phyloP scores from a whole-genome alignment of 179 eudicot genomes.

The Actinidia chinensis region DNA sequence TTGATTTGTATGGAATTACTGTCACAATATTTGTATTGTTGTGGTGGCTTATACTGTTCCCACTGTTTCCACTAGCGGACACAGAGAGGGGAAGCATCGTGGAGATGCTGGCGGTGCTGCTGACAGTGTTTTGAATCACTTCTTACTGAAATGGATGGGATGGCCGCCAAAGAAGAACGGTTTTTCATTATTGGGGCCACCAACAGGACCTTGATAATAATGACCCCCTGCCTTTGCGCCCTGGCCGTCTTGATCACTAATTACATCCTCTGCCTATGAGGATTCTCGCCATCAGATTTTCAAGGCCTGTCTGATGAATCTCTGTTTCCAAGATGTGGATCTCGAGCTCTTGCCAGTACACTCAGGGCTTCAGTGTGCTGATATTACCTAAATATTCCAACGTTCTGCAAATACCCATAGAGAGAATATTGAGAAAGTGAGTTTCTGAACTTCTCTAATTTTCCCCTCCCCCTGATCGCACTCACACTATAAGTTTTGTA shows the following conservation, averaged over 20 bases:
- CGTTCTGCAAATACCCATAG: constrained; percentile 67
- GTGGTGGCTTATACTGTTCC: neutral
- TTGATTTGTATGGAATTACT: neutral
- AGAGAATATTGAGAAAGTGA: constrained; percentile 61
- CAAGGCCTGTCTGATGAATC: constrained; percentile 50
- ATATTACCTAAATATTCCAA: constrained; percentile 59
- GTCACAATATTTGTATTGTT: neutral
- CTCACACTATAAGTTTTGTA: too few species aligned
- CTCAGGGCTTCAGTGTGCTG: constrained; percentile 62
- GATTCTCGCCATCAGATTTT: constrained; percentile 48
- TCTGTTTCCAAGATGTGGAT: constrained; percentile 52
- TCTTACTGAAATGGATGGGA: constrained; percentile 66
- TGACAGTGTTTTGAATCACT: constrained; percentile 55
- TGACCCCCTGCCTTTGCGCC: constrained; percentile 52
- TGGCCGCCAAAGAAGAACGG: constrained; percentile 58
- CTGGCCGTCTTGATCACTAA: constrained; percentile 62
- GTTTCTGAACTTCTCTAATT: too few species aligned
- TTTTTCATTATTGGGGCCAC: constrained; percentile 62
- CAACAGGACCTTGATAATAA: constrained; percentile 56
- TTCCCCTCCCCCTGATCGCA: too few species aligned
- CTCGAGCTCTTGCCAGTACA: constrained; percentile 48
- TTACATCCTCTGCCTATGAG: constrained; percentile 66
- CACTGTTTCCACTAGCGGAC: too few species aligned
- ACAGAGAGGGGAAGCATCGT: constrained; percentile 46
- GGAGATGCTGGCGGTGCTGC: constrained; percentile 66